Percentiles rank a stretch among this genome's conserved stretches.
These are phyloP conservation scores for Colletotrichum sp. DNA, from an alignment of 2,329 filamentous ascomycete genomes.

Conservation along the genomic window DNA sequence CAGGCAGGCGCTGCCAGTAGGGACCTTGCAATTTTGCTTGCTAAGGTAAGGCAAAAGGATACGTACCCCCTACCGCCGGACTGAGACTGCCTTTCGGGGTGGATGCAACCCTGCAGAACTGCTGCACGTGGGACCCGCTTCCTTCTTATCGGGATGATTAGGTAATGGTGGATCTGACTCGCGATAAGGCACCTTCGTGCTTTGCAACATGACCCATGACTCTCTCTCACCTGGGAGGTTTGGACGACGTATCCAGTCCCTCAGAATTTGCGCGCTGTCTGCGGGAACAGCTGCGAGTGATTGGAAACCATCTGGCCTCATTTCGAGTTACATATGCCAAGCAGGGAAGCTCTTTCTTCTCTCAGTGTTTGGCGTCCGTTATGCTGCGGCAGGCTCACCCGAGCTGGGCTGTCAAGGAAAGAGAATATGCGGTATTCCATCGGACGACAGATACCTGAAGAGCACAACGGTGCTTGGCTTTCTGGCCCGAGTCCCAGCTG, in stretches of 20 bases:
- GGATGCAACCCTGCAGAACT: neutral
- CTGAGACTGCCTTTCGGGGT: neutral
- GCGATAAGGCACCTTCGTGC: constrained; percentile 15
- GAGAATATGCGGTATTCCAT: neutral
- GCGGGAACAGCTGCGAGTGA: neutral
- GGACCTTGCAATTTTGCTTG: constrained; percentile 4
- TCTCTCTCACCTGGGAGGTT: constrained; percentile 1
- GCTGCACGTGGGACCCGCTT: neutral
- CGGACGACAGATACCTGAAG: neutral
- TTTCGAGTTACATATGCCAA: neutral
- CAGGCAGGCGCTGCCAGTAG: constrained; percentile 4
- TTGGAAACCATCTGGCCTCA: neutral
- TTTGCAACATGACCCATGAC: constrained; percentile 7
- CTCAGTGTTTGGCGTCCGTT: neutral
- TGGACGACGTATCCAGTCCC: neutral
- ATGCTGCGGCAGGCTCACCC: neutral
- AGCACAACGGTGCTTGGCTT: neutral
- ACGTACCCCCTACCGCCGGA: neutral
- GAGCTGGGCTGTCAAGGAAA: constrained; percentile 1
- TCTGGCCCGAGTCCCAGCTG: neutral
- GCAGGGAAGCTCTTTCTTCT: neutral
- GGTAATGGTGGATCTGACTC: constrained; percentile 11
- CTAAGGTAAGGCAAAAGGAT: constrained; percentile 16
- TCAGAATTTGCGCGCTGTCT: neutral
- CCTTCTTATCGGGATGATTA: constrained; percentile 1